Evolutionary conservation across 2,329 filamentous ascomycete species (phyloP).

Genomic region (Neocatenulostroma microsporum): DNA sequence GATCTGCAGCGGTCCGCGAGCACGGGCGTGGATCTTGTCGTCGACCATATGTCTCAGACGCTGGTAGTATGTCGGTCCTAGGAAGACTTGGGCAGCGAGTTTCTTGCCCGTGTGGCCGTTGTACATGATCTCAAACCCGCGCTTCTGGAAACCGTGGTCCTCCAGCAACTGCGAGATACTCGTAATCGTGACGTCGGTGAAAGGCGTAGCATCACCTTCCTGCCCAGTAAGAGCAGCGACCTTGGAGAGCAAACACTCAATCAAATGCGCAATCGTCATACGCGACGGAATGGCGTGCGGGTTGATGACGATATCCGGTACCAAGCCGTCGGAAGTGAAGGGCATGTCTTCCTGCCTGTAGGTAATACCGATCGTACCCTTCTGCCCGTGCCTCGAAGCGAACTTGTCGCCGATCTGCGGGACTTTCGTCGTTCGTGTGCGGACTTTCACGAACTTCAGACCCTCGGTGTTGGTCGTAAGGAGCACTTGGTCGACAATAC

Average conservation of each 20-base stretch:
- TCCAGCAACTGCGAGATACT: constrained; percentile 79
- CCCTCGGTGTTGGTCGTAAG: constrained; percentile 93
- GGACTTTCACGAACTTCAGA: constrained; percentile 92
- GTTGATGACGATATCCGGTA: constrained; percentile 96
- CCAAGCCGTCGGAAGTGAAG: constrained; percentile 83
- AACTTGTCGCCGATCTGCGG: constrained; percentile 99
- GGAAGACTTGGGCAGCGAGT: constrained; percentile 87
- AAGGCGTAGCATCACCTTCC: constrained; percentile 95
- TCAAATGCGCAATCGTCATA: constrained; percentile 99
- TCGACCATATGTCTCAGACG: constrained; percentile 99
- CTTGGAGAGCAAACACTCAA: constrained; percentile 96
- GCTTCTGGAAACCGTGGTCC: constrained; percentile 88
- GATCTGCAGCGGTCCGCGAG: constrained; percentile 92
- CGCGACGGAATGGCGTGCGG: constrained; percentile 98
- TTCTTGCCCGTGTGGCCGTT: constrained; percentile 96
- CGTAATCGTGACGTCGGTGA: constrained; percentile 95
- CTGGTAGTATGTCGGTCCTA: constrained; percentile 98
- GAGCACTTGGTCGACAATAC: constrained; percentile 89
- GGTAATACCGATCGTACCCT: constrained; percentile 97
- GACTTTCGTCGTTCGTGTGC: constrained; percentile 93
- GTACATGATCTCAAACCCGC: constrained; percentile 98
- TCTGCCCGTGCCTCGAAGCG: constrained; percentile 96
- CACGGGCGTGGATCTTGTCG: constrained; percentile 99
- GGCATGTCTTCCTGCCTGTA: constrained; percentile 99
- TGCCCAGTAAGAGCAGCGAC: constrained; percentile 87